Base-by-base conservation (phyloP, 441 rosid genomes). In the Theobroma grandiflorum region DNA sequence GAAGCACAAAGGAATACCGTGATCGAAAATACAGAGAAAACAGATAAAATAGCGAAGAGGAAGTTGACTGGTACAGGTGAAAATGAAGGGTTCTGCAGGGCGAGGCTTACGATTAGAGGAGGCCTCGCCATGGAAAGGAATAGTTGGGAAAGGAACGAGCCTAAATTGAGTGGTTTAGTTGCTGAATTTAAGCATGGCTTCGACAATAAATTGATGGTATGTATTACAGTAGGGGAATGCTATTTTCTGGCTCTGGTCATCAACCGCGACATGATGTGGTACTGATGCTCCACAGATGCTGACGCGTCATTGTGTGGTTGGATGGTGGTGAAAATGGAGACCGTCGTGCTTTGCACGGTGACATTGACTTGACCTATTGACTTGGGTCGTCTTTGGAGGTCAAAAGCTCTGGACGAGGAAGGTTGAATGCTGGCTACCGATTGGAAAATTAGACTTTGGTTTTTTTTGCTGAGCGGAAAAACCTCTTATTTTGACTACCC, bases 41-140 rank as follows among this genome's bases (percentile, higher is more conserved):
- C 20, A 1, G 80, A 59, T 11, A 82, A 47, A 15, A 78, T 6
- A 14, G 45, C 16, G 58, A 82, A 37, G 31, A 72, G 7, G 22
- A 9, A 14, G 58, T 77, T 71, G 6, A 76, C 0, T 8, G 77
- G 80, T 26, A 10, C 4, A 0, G 72, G 47, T 15, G 74, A 57
- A 62, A 64, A 50, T 33, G 78, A 63, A 72, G 22, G 69, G 47
- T 75, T 78, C 77, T 70, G 71, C 26, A 43, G 74, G 33, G 42
- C 10, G 42, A 65, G 31, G 33, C 12, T 59, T 37, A 42, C 10
- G 5, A 6, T 14, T 12, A 35, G 59, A 4, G 69, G n/a, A 2
- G 82, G 59, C 76, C 80, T 85, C 12, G 83, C 84, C 86, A 82
- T 86, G 50, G 79, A 8, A 49, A 43, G 15, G 43, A 14, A 6